phyloP scores from a whole-genome alignment of 2,329 filamentous ascomycete genomes.

The Beauveria australis region DNA sequence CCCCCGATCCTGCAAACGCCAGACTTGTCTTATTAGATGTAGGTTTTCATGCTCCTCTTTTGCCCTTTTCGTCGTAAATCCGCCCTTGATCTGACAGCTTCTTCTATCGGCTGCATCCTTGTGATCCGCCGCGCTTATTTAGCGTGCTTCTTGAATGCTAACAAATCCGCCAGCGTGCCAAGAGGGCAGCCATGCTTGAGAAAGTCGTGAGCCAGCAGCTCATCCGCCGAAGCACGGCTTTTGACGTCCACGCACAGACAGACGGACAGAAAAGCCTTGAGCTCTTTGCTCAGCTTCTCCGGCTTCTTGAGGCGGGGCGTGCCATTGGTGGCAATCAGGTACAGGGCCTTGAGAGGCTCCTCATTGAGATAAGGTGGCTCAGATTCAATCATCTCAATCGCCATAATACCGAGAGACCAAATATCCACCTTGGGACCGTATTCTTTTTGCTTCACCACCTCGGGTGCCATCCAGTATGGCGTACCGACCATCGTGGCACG shows the following conservation, averaged over 20 bases:
- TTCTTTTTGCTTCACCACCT: conserved; percentile 98
- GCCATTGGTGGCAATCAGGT: conserved; percentile 95
- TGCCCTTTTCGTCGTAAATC: not conserved
- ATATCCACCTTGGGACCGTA: conserved; percentile 98
- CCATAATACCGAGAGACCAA: conserved; percentile 99
- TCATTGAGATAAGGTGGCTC: conserved; percentile 97
- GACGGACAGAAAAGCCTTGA: conserved; percentile 93
- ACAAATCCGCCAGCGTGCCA: conserved; percentile 72
- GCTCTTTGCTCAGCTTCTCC: conserved; percentile 93
- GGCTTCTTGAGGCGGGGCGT: conserved; percentile 96
- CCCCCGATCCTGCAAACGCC: conserved; percentile 7
- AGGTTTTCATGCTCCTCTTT: not conserved
- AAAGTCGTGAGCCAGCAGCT: conserved; percentile 89
- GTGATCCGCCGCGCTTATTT: conserved; percentile 36
- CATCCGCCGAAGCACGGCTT: conserved; percentile 82
- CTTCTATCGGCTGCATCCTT: not conserved
- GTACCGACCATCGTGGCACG: conserved; percentile 98
- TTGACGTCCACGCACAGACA: conserved; percentile 96
- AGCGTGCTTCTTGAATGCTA: conserved; percentile 74
- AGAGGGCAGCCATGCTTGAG: conserved; percentile 83
- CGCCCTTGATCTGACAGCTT: not conserved
- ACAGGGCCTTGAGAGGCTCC: conserved; percentile 92
- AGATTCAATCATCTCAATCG: conserved; percentile 99
- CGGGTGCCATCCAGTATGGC: conserved; percentile 99
- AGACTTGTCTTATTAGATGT: conserved; percentile 1